These are phyloP conservation scores for barrel medic (Medicago truncatula) DNA, from an alignment of 306 rosid genomes.

Conservation along the genomic window MtrunA17r5.0-ANR NC_053046.1:7243001-7243500, in stretches of 20 bases:
- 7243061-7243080: slow-evolving; percentile 66
- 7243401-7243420: background rate
- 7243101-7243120: slow-evolving; percentile 89
- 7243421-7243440: slow-evolving; percentile 13
- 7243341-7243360: no score
- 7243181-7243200: slow-evolving; percentile 61
- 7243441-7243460: slow-evolving; percentile 82
- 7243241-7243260: slow-evolving; percentile 91
- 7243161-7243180: slow-evolving; percentile 93
- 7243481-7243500: slow-evolving; percentile 97
- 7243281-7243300: slow-evolving; percentile 84
- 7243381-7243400: background rate
- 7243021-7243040: slow-evolving; percentile 48
- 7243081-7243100: slow-evolving; percentile 75
- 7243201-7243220: slow-evolving; percentile 78
- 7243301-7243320: slow-evolving; percentile 55
- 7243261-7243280: slow-evolving; percentile 86
- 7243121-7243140: slow-evolving; percentile 86
- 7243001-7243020: slow-evolving; percentile 31
- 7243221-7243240: slow-evolving; percentile 89
- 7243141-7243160: slow-evolving; percentile 75
- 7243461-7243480: slow-evolving; percentile 88
- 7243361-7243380: background rate
- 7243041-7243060: slow-evolving; percentile 50
- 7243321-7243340: background rate